These are phyloP conservation scores for Mallotus japonicus DNA, from an alignment of 441 rosid species.

Conservation along the genomic window DNA sequence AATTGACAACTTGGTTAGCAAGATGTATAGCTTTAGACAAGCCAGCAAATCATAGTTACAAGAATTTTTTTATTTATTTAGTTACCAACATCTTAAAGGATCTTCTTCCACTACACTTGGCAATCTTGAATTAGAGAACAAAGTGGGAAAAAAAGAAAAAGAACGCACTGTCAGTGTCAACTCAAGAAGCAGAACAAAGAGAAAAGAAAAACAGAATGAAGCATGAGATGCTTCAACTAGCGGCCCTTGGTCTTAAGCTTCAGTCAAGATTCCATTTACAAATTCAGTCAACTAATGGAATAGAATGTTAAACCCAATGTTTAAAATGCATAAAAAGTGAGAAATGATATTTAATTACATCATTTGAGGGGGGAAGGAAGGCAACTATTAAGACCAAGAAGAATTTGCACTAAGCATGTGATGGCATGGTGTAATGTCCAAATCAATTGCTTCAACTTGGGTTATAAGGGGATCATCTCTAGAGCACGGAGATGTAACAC, in stretches of 20 bases:
- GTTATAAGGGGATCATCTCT: background rate
- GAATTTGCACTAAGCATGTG: constrained; percentile 14
- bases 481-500: background rate
- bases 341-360: constrained; percentile 13
- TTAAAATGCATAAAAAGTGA: constrained; percentile 16
- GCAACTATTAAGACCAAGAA: constrained; percentile 23
- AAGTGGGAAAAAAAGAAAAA: background rate
- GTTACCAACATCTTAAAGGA: constrained; percentile 1
- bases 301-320: constrained; percentile 17
- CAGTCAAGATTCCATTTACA: constrained; percentile 34
- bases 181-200: constrained; percentile 20
- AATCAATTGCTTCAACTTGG: constrained; percentile 19
- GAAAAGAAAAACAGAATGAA: constrained; percentile 19
- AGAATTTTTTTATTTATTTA: background rate
- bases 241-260: constrained; percentile 29
- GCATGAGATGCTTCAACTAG: constrained; percentile 45
- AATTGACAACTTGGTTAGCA: background rate
- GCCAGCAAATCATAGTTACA: background rate
- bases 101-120: constrained; percentile 11
- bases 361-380: background rate
- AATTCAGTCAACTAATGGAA: constrained; percentile 34
- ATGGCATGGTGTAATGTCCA: constrained; percentile 23
- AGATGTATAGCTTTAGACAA: no score
- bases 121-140: constrained; percentile 11
- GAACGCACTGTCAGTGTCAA: constrained; percentile 6